Base-by-base conservation (phyloP, 2,329 filamentous ascomycete genomes). In the Septoria linicola region DNA sequence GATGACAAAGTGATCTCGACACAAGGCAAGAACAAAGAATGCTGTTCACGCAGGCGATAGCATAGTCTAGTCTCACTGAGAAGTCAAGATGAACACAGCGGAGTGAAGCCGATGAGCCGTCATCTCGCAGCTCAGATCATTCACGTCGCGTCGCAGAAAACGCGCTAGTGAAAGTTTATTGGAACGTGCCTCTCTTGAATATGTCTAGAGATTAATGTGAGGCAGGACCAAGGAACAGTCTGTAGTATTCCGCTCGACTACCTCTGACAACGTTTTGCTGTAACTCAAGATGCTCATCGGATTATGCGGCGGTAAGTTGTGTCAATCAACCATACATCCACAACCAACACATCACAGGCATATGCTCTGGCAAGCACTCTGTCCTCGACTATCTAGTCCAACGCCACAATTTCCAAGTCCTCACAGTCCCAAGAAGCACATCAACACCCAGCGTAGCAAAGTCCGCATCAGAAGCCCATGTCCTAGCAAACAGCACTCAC, bases 361-460 rank as follows among this genome's bases (percentile, higher is more conserved):
- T 96, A 64, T 97, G 91, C 74, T 85, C 92, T 41, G 93, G 93
- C 65, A 97, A 96, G 75, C 85, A 84, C 67, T 89, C 89, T 8
- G 88, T 97, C 59, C 90, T 90, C 51, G 82, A 88, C 48, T 96
- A 95, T 68, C 81, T 99, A 7, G 82, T 91, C 58, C 81, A 90
- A 58, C 82, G 91, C 59, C 87, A 96, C 70, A 83, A 82, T 55
- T 99, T 97, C 72, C 83, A 80, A 54, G 81, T 82, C 40, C 79
- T 96, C 51, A 78, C 81, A 62, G 77, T 96, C 23, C 70, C 68
- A 36, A 68, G 65, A 27, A 66, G 62, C 11, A 59, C 65, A 41
- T 51, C 63, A 14, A 73, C 70, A 2, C 70, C 73, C 19, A 56
- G 63, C 3, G 68, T 75, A 17, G 72, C 76, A 41, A 71, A 72